Conservation (phyloP, 768 basidiomycete genomes). For the Tylopilus vinaceipallidus region DNA sequence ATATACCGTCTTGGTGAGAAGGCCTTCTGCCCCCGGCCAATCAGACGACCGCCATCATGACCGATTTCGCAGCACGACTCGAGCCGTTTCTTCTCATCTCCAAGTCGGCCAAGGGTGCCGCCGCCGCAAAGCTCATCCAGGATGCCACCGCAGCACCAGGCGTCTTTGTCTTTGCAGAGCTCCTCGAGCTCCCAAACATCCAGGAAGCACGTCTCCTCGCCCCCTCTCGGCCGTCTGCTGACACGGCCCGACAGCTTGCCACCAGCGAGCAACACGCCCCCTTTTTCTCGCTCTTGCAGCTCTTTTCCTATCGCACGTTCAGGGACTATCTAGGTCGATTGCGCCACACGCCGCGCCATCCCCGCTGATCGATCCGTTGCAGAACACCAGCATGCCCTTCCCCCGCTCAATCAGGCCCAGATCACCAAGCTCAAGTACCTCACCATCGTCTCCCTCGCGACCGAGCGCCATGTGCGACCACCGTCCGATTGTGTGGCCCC, state of each 20-base stretch:
- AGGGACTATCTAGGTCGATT: conserved; percentile 73
- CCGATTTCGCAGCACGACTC: conserved; percentile 63
- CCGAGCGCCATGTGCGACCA: conserved; percentile 65
- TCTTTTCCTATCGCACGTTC: conserved; percentile 91
- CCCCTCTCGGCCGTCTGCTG: neutral
- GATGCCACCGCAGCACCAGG: conserved; percentile 88
- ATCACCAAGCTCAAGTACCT: conserved; percentile 89
- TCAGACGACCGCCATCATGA: conserved; percentile 30
- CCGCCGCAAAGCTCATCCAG: conserved; percentile 83
- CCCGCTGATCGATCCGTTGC: conserved; percentile 8
- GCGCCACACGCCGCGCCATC: neutral
- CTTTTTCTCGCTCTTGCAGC: conserved; percentile 64
- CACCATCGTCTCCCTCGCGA: conserved; percentile 82
- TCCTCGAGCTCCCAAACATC: conserved; percentile 79
- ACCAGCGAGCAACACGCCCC: conserved; percentile 61
- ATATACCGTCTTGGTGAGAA: too few species aligned
- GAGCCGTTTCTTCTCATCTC: conserved; percentile 93
- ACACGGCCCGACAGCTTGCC: conserved; percentile 50
- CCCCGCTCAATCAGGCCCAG: conserved; percentile 69
- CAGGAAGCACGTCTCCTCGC: conserved; percentile 59
- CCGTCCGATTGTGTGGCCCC: neutral
- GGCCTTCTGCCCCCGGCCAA: too few species aligned
- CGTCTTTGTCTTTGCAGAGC: conserved; percentile 88
- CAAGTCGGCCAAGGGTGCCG: conserved; percentile 88
- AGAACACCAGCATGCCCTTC: conserved; percentile 69